These are phyloP conservation scores for Sarocladium brachiariae DNA, from an alignment of 2,329 filamentous ascomycete genomes.

Conservation along the genomic window DNA sequence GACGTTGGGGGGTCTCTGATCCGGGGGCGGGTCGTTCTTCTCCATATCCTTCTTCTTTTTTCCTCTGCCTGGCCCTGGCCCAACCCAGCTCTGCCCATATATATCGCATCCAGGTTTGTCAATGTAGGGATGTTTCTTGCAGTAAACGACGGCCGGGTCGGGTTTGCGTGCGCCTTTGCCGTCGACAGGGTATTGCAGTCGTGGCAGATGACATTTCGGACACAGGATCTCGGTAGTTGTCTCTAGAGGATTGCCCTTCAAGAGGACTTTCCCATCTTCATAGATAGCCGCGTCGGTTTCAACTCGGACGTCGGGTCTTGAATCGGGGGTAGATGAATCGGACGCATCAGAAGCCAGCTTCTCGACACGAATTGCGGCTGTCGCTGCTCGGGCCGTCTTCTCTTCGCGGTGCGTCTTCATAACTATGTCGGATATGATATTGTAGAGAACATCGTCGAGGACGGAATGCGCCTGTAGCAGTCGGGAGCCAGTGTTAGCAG, in stretches of 20 bases:
- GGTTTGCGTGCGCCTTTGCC: constrained; percentile 60
- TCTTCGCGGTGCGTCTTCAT: constrained; percentile 71
- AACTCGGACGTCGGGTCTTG: constrained; percentile 48
- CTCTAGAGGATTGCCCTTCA: constrained; percentile 67
- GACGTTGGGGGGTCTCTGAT: constrained; percentile 53
- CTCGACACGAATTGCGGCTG: constrained; percentile 58
- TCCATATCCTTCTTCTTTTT: constrained; percentile 76
- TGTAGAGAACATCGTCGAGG: constrained; percentile 69
- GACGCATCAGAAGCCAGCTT: constrained; percentile 52
- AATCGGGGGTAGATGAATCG: constrained; percentile 45
- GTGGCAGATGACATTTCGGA: constrained; percentile 66
- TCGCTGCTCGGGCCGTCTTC: constrained; percentile 63
- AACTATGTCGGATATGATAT: constrained; percentile 68
- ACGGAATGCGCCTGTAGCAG: constrained; percentile 51
- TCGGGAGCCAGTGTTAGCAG: constrained; percentile 10
- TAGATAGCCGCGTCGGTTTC: constrained; percentile 65
- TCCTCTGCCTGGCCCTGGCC: constrained; percentile 61
- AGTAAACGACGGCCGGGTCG: constrained; percentile 65
- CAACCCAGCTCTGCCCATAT: constrained; percentile 75
- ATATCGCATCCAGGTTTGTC: constrained; percentile 72
- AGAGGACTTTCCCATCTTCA: constrained; percentile 59
- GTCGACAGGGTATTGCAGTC: constrained; percentile 65
- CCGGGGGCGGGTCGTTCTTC: constrained; percentile 46
- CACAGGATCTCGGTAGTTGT: constrained; percentile 67
- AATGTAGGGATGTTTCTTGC: constrained; percentile 72